Evolutionary conservation across 345 rosid genomes (phyloP), one percentile per base, ranked within the genome.

Genomic region (Brassica cretica): DNA sequence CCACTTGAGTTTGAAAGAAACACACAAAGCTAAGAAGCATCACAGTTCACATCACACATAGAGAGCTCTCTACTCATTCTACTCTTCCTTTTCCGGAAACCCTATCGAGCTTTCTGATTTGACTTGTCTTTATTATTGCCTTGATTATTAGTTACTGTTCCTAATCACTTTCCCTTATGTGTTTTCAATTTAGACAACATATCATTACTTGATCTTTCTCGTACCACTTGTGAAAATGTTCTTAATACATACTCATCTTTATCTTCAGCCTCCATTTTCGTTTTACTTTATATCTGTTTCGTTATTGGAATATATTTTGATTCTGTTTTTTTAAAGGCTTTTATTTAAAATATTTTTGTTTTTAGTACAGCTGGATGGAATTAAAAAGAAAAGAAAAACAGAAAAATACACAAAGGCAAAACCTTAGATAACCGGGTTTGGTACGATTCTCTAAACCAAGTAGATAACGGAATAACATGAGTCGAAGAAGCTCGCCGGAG

Each of bases 11-110:
- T 78, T 71, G 41, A 72, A 12, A 60, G 68, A 60, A 32, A 78
- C 73, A 73, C 73, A 72, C 77, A 78, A 66, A 73, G 82, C 73
- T 66, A 46, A 32, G 74, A 78, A 78, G 73, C 46, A 78, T 78
- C 82, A 72, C 58, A 72, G 63, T 46, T 78, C 82, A 78, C 82
- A 78, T 72, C 77, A 78, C 56, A 66, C 19, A 25, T 66, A 59
- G 62, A 59, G 61, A 41, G 19, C 73, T 60, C 70, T 72, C 70
- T 41, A 58, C 72, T 65, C 71, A 41, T 58, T 65, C 81, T 72
- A 56, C 76, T 78, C 81, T 66, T 72, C 76, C 76, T 72, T 72
- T 72, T 78, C 6, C 18, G 72, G 76, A 70, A 71, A 77, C 46
- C 71, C 75, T 78, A 66, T 67, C 64, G 8, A 30, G 11, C 68